A percentile compares a stretch with the other conserved stretches of the same genome.
Evolutionary conservation across 2,329 filamentous ascomycete species (phyloP).

Genomic region (Fusarium camptoceras): DNA sequence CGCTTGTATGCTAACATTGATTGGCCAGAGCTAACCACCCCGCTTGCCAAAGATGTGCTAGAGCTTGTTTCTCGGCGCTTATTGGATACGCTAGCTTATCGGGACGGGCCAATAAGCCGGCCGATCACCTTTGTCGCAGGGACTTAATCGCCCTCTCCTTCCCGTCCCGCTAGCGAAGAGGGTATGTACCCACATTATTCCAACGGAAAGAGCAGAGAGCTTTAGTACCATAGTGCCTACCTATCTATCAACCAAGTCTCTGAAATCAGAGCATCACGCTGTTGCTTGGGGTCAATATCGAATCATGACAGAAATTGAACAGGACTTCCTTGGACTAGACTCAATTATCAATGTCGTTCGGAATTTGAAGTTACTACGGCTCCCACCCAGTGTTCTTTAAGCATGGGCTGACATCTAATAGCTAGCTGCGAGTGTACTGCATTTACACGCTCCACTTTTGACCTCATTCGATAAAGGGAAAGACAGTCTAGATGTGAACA

Average conservation of each 20-base stretch:
- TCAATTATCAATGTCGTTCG: constrained; percentile 7
- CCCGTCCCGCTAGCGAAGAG: constrained; percentile 44
- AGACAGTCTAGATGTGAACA: constrained; percentile 23
- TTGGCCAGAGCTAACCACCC: constrained; percentile 14
- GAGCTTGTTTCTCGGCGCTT: constrained; percentile 46
- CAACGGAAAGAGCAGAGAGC: constrained; percentile 29
- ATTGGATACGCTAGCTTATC: constrained; percentile 52
- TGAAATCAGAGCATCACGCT: constrained; percentile 7
- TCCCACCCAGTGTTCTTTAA: neutral
- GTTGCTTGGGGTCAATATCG: constrained; percentile 16
- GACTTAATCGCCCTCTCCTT: constrained; percentile 52
- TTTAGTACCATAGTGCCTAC: constrained; percentile 5
- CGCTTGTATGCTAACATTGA: constrained; percentile 29
- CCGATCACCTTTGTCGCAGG: constrained; percentile 52
- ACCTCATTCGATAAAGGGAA: constrained; percentile 26
- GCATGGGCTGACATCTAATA: constrained; percentile 11
- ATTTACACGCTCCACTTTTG: constrained; percentile 26
- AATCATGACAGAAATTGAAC: constrained; percentile 20
- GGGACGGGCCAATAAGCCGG: constrained; percentile 50
- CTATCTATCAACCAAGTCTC: constrained; percentile 24
- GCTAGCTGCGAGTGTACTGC: neutral
- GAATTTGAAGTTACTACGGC: constrained; percentile 20
- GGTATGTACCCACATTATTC: constrained; percentile 23
- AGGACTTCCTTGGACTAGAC: neutral
- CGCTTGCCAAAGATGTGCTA: constrained; percentile 43